Conservation (phyloP, 495 filamentous ascomycete species). For the Talaromyces adpressus region DNA sequence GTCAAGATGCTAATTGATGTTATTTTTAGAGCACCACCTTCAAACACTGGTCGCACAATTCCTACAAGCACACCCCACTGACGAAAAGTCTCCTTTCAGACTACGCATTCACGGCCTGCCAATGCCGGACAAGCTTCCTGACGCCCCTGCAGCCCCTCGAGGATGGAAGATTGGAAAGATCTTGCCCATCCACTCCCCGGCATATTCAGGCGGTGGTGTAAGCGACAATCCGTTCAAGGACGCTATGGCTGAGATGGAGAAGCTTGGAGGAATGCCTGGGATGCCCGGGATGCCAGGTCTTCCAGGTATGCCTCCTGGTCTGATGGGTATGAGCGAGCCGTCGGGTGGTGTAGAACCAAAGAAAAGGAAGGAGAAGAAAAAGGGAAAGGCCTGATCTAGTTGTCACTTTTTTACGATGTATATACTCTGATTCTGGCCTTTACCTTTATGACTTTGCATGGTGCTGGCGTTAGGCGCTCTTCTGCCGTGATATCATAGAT, state of each 20-base stretch:
- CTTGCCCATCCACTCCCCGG: slow-evolving; percentile 78
- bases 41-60: slow-evolving; percentile 69
- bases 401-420: slow-evolving; percentile 7
- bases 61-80: slow-evolving; percentile 69
- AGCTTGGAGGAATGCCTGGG: slow-evolving; percentile 46
- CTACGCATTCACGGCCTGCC: slow-evolving; percentile 63
- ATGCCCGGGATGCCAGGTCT: slow-evolving; percentile 37
- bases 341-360: slow-evolving; percentile 34
- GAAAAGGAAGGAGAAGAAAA: slow-evolving; percentile 48
- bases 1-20: slow-evolving; percentile 9
- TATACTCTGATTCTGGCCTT: slow-evolving; percentile 5
- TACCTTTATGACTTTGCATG: slow-evolving; percentile 22
- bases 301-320: slow-evolving; percentile 32
- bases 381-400: slow-evolving; percentile 31
- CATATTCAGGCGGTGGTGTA: slow-evolving; percentile 87
- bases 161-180: slow-evolving; percentile 89
- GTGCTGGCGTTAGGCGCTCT: slow-evolving; percentile 26
- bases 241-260: slow-evolving; percentile 91
- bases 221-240: slow-evolving; percentile 96
- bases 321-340: slow-evolving; percentile 26
- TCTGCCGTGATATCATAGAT: neutral
- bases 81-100: slow-evolving; percentile 55
- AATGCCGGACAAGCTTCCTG: slow-evolving; percentile 55
- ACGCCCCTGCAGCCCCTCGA: slow-evolving; percentile 67
- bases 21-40: slow-evolving; percentile 66